Evolutionary conservation across 176 grass and related monocot genomes (phyloP), one percentile per base, ranked within the genome.

Genomic region (Tuctoria greenei): DNA sequence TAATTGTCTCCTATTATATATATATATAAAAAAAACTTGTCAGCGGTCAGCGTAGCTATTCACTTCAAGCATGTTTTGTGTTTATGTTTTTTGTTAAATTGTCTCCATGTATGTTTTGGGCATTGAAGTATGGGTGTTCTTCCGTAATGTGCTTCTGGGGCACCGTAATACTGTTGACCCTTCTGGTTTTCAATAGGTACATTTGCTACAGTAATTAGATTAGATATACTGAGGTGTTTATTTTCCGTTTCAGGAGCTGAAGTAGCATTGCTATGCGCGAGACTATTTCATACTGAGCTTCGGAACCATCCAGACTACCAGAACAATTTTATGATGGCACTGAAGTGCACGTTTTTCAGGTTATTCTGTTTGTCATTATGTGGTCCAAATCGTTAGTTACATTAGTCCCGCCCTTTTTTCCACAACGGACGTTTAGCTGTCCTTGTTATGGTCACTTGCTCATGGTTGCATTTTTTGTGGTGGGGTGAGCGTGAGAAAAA

Each of bases 241-340:
- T 71, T 54, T 71, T 71, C 57, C 71, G 5, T 78, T 71, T 64
- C 74, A 84, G 82, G 82, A 64, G 31, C 31, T 77, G 65, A 76
- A 31, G 65, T 76, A 61, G 73, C 81, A 52, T 8, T 16, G 55
- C 60, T 69, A 52, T 83, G 72, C 10, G 73, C 73, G 0, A 34
- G 15, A 28, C 54, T 3, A 21, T 83, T 83, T 69, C 81, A 70
- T 61, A 62, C 0, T 41, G 81, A 69, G 12, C 65, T 83, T 62
- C 13, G 16, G 1, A 21, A 21, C 14, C 41, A 77, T 62, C 34
- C 24, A 69, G 26, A 62, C 24, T 68, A 62, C 41, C 34, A 42
- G 11, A 12, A 16, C 39, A 40, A 76, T 70, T 8, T 62, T 10
- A 46, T 2, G 61, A 31, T 16, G 41, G 81, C 73, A 62, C 4